Base-by-base conservation (phyloP, 129 eudicot species). In the Artemisia tridentata region DNA sequence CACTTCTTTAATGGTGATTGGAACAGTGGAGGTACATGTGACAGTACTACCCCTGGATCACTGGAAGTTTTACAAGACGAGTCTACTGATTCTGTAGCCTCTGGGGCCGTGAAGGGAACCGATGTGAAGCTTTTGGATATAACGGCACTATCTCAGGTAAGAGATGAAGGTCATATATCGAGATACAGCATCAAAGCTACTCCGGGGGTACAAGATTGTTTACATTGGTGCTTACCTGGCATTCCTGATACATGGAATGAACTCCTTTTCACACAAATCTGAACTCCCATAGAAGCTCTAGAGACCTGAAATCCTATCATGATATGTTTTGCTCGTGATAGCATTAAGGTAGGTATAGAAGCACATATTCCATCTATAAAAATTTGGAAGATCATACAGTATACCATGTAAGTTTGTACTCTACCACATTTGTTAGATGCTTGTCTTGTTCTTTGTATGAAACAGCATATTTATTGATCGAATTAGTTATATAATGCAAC, bases 1-100 rank as follows among this genome's bases (percentile, higher is more conserved):
- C 98, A 92, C 78, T 92, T 92, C 84, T 92, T 92, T 68, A 85
- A 92, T 54, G 98, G 98, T 74, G 98, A 92, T 66, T 92, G 98
- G 98, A 85, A 92, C 54, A 92, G 86, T 25, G 98, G 98, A 6
- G 98, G 98, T 50, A 89, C 95, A 18, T 92, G 98, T 75, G 96
- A 92, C 79, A 87, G 85, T 38, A 85, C 92, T 16, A 79, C 84
- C 70, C 96, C 84, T 23, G 89, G 74, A 9, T 84, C 86, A 19
- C 60, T 81, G 63, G 92, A 92, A 73, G 95, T 87, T 41, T 2
- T 68, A 17, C 54, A 78, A 69, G 91, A 89, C 4, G 87, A 83
- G 60, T 83, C 95, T 8, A 75, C 83, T 58, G 98, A 92, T 78
- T 69, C 74, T 21, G 15, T 72, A 38, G 89, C 95, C 55, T 86